phyloP scores from a whole-genome alignment of 257 asterid genomes.

The Echites panduratus region DNA sequence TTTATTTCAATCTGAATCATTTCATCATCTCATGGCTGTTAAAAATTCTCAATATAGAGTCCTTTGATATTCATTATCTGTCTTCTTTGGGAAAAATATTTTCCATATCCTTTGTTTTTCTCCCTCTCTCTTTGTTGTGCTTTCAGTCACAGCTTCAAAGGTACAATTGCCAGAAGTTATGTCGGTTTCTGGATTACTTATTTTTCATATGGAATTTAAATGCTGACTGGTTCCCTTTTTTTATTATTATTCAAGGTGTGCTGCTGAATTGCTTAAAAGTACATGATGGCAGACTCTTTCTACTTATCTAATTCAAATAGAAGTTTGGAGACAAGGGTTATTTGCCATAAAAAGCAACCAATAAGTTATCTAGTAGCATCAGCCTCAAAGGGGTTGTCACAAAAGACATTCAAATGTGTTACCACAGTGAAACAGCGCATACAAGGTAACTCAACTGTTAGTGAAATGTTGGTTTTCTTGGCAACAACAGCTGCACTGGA shows the following conservation, averaged over 20 bases:
- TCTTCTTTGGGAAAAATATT: not conserved
- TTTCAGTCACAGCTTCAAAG: not conserved
- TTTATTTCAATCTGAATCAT: too few species aligned
- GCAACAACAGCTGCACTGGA: constrained; percentile 35
- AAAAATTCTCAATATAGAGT: too few species aligned
- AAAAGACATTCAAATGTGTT: constrained; percentile 27
- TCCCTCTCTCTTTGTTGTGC: not conserved
- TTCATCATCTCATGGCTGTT: too few species aligned
- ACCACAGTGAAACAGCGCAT: constrained; percentile 20
- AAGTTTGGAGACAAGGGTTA: constrained; percentile 19
- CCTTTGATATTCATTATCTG: not conserved
- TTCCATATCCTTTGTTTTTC: not conserved
- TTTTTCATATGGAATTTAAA: not conserved
- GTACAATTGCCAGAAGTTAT: not conserved
- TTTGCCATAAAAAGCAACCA: constrained; percentile 20
- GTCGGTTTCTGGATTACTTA: not conserved
- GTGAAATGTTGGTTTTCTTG: constrained; percentile 26
- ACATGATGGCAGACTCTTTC: constrained; percentile 22
- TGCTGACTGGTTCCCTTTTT: not conserved
- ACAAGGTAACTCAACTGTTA: constrained; percentile 23
- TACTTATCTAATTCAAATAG: constrained; percentile 13
- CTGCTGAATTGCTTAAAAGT: constrained; percentile 1
- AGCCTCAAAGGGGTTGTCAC: constrained; percentile 28
- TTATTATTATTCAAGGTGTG: constrained; percentile 11
- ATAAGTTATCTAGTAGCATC: constrained; percentile 25